phyloP scores from a whole-genome alignment of 768 basidiomycete genomes.

The Kwoniella sp. region DNA sequence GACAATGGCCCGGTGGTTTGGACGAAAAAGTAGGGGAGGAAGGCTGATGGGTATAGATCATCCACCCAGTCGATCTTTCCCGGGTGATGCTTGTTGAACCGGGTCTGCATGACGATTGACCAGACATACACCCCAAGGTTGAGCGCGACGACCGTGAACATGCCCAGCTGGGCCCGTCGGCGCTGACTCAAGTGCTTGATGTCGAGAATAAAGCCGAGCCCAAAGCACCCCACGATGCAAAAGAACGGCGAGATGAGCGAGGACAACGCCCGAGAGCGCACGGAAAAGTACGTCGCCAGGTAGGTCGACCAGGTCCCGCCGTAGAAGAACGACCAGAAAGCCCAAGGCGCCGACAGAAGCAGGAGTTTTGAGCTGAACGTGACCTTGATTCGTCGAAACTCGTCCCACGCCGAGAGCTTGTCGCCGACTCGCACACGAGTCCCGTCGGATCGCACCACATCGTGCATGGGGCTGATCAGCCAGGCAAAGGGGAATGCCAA shows the following conservation, averaged over 20 bases:
- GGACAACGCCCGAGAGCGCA: slow-evolving; percentile 33
- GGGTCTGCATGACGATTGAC: slow-evolving; percentile 3
- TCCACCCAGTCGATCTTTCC: slow-evolving; percentile 6
- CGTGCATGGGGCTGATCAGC: slow-evolving; percentile 6
- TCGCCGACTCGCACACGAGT: slow-evolving; percentile 14
- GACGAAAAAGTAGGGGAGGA: slow-evolving; percentile 18
- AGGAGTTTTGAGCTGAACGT: slow-evolving; percentile 12
- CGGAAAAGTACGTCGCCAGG: slow-evolving; percentile 26
- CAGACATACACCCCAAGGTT: slow-evolving; percentile 6
- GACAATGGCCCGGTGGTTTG: slow-evolving; percentile 18
- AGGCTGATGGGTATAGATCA: neutral
- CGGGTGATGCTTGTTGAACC: slow-evolving; percentile 7
- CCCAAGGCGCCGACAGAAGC: slow-evolving; percentile 9
- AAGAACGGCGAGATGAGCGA: slow-evolving; percentile 29
- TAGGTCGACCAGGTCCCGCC: slow-evolving; percentile 29
- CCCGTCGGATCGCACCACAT: slow-evolving; percentile 26
- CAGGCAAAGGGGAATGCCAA: slow-evolving; percentile 14
- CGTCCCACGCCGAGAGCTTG: slow-evolving; percentile 12
- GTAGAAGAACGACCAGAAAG: slow-evolving; percentile 20
- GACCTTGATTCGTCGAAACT: slow-evolving; percentile 16
- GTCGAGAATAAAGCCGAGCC: slow-evolving; percentile 34
- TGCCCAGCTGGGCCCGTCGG: neutral
- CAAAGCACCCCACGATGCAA: slow-evolving; percentile 19
- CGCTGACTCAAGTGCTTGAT: slow-evolving; percentile 16
- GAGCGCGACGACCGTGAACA: slow-evolving; percentile 1